Percentiles rank a stretch among this genome's conserved stretches.
Conservation (phyloP, 2,329 filamentous ascomycete genomes). For the Lasiodiplodia theobromae region DNA sequence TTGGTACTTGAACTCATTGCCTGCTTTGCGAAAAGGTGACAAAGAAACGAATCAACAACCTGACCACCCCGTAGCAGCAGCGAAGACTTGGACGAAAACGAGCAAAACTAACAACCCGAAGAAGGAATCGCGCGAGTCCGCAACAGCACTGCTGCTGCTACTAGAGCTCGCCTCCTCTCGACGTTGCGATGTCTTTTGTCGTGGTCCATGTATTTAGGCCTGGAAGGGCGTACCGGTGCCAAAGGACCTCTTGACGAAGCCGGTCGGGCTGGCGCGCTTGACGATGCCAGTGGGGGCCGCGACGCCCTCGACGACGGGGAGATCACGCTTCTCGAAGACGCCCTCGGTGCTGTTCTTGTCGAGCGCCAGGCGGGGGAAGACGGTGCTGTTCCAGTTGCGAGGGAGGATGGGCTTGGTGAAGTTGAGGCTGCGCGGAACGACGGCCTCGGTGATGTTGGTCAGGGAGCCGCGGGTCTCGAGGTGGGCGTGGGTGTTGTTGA, state of each 20-base stretch:
- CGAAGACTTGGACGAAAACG: constrained; percentile 7
- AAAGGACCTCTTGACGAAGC: constrained; percentile 24
- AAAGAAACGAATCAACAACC: constrained; percentile 6
- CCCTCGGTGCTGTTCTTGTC: constrained; percentile 21
- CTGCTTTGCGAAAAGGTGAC: not conserved
- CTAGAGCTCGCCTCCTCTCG: not conserved
- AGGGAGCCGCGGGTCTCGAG: constrained; percentile 6
- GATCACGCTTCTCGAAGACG: constrained; percentile 24
- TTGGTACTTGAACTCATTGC: not conserved
- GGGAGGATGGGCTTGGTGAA: not conserved
- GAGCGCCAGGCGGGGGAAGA: constrained; percentile 16
- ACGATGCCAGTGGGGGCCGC: constrained; percentile 10
- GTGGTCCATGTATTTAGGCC: constrained; percentile 10
- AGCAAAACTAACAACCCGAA: constrained; percentile 18
- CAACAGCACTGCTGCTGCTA: not conserved
- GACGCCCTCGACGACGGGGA: constrained; percentile 13
- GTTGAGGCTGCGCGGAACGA: constrained; percentile 6
- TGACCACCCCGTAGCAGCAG: not conserved
- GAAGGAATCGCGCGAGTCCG: constrained; percentile 3
- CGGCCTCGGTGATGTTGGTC: constrained; percentile 18
- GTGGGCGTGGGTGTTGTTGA: constrained; percentile 3
- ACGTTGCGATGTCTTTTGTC: not conserved
- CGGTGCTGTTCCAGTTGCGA: not conserved
- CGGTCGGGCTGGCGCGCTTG: constrained; percentile 23
- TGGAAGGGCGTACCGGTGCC: constrained; percentile 27